Conservation (phyloP, 1,284 basidiomycete species). For the Lentinula novae-zelandiae region DNA sequence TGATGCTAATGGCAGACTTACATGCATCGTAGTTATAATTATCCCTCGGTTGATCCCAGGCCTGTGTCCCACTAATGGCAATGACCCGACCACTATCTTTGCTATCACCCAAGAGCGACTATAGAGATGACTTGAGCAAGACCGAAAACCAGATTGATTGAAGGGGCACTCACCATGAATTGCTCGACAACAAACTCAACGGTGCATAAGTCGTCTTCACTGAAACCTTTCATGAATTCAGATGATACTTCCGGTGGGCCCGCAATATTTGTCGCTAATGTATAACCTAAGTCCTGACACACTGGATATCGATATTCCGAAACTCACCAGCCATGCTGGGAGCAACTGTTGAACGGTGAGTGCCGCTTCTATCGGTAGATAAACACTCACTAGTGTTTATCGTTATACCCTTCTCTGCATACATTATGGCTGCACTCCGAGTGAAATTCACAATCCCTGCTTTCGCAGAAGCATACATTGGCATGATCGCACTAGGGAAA, state of each 20-base stretch:
- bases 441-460: slow-evolving; percentile 19
- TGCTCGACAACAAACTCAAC: slow-evolving; percentile 18
- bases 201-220: slow-evolving; percentile 11
- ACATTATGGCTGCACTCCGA: slow-evolving; percentile 17
- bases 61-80: slow-evolving; percentile 13
- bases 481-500: slow-evolving; percentile 15
- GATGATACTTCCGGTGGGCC: neutral
- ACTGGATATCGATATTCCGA: no score
- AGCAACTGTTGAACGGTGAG: slow-evolving; percentile 11
- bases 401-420: slow-evolving; percentile 17
- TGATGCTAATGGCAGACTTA: slow-evolving; percentile 13
- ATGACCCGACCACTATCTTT: slow-evolving; percentile 18
- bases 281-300: neutral
- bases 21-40: slow-evolving; percentile 14
- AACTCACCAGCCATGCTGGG: slow-evolving; percentile 17
- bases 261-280: slow-evolving; percentile 16
- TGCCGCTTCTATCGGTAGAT: neutral
- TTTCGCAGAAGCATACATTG: slow-evolving; percentile 20
- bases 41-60: slow-evolving; percentile 19
- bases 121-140: no score
- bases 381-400: slow-evolving; percentile 15
- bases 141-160: neutral
- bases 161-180: slow-evolving; percentile 13
- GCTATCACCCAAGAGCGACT: slow-evolving; percentile 19
- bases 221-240: slow-evolving; percentile 14